Evolutionary conservation across 75 land plant genomes (phyloP).

Genomic region (Larix kaempferi): DNA sequence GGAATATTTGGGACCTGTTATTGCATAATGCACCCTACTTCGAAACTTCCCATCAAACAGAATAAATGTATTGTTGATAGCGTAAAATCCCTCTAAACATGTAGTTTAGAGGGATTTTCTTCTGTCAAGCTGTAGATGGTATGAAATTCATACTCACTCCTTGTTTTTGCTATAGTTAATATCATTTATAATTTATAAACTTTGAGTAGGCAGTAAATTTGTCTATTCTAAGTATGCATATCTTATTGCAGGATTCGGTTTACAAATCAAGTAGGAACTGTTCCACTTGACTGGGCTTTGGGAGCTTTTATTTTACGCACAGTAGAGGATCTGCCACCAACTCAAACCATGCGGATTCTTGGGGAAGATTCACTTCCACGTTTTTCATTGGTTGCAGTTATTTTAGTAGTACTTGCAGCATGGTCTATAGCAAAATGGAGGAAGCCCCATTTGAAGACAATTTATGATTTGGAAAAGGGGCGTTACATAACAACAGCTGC

Average conservation of each 20-base stretch:
- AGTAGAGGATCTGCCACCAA: conserved; percentile 14
- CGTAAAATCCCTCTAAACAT: background rate
- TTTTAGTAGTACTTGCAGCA: conserved; percentile 38
- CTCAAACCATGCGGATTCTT: conserved; percentile 34
- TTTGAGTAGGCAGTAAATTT: background rate
- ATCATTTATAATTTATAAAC: background rate
- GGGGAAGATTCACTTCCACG: conserved; percentile 31
- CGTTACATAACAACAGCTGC: conserved; percentile 64
- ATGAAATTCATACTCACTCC: background rate
- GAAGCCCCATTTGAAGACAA: conserved; percentile 76
- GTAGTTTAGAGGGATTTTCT: background rate
- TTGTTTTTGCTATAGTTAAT: background rate
- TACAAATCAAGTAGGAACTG: conserved; percentile 66
- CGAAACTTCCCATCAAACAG: no score
- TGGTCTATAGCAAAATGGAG: conserved; percentile 64
- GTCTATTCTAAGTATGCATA: background rate
- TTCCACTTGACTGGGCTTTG: conserved; percentile 91
- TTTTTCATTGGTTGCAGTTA: conserved; percentile 33
- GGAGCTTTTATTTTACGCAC: conserved; percentile 79
- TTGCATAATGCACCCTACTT: no score
- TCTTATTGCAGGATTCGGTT: conserved; percentile 54
- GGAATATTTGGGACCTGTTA: no score
- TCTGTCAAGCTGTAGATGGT: no score
- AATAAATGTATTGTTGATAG: background rate
- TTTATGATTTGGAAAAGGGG: conserved; percentile 95